Percentiles rank a stretch among this genome's conserved stretches.
These are phyloP conservation scores for Croton setiger DNA, from an alignment of 441 rosid genomes.

Conservation along the genomic window DNA sequence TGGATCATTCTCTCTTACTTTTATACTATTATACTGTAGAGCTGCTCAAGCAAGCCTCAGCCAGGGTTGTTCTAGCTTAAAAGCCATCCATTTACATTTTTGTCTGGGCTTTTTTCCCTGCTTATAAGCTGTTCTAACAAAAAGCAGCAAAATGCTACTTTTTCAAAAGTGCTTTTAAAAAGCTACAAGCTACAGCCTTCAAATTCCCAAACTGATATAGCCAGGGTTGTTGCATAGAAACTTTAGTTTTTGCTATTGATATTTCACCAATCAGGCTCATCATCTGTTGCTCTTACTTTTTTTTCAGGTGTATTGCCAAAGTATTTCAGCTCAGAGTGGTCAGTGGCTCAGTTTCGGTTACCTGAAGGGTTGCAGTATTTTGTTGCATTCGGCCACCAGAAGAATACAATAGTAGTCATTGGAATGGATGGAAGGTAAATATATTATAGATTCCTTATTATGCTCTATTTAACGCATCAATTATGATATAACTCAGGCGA, in stretches of 20 bases:
- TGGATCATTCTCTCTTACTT: not conserved
- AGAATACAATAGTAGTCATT: slow-evolving; percentile 41
- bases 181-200: no score
- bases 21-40: not conserved
- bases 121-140: no score
- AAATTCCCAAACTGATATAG: not conserved
- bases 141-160: no score
- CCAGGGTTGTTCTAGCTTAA: not conserved
- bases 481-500: not conserved
- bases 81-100: no score
- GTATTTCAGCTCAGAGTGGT: slow-evolving; percentile 64
- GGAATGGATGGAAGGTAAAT: slow-evolving; percentile 67
- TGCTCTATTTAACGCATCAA: not conserved
- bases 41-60: not conserved
- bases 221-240: not conserved
- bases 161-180: no score
- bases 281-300: not conserved
- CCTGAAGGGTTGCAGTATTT: slow-evolving; percentile 35
- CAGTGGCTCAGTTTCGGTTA: slow-evolving; percentile 52
- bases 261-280: not conserved
- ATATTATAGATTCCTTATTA: not conserved
- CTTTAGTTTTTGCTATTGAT: no score
- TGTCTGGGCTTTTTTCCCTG: no score
- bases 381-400: slow-evolving; percentile 47
- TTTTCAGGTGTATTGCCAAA: slow-evolving; percentile 47